These are phyloP conservation scores for Boletus eberwhitei DNA, from an alignment of 768 basidiomycete species.

Conservation along the genomic window DNA sequence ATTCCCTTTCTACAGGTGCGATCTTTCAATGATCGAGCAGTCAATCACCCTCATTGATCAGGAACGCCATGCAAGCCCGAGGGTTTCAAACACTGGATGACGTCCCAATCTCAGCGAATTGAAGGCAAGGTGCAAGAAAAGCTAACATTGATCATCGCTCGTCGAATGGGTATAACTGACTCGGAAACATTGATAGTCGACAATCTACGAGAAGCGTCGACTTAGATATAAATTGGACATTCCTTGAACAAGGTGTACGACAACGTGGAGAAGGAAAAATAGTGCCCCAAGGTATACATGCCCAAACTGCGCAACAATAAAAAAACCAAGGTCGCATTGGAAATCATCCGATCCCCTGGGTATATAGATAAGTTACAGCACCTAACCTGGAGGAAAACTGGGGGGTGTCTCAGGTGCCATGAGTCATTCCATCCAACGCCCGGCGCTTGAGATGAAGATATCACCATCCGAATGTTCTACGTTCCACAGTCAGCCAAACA, in stretches of 20 bases:
- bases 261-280: not conserved
- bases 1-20: too few relatives aligned
- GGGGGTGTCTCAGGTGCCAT: not conserved
- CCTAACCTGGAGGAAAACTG: not conserved
- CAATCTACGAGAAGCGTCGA: too few relatives aligned
- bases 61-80: too few relatives aligned
- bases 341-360: not conserved
- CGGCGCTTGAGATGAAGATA: not conserved
- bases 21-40: too few relatives aligned
- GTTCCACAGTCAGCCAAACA: conserved; percentile 7
- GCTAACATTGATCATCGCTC: not conserved
- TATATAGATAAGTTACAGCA: conserved; percentile 1
- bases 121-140: not conserved
- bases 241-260: not conserved
- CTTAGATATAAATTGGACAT: not conserved
- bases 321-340: not conserved
- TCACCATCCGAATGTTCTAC: conserved; percentile 32
- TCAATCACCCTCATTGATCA: too few relatives aligned
- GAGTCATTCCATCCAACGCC: not conserved
- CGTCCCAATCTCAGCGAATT: not conserved
- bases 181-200: not conserved
- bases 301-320: not conserved
- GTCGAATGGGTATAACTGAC: too few relatives aligned
- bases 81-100: too few relatives aligned
- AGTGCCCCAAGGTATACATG: not conserved